Base-by-base conservation (phyloP, 176 grass and related monocot genomes). In the Lolium perenne region DNA sequence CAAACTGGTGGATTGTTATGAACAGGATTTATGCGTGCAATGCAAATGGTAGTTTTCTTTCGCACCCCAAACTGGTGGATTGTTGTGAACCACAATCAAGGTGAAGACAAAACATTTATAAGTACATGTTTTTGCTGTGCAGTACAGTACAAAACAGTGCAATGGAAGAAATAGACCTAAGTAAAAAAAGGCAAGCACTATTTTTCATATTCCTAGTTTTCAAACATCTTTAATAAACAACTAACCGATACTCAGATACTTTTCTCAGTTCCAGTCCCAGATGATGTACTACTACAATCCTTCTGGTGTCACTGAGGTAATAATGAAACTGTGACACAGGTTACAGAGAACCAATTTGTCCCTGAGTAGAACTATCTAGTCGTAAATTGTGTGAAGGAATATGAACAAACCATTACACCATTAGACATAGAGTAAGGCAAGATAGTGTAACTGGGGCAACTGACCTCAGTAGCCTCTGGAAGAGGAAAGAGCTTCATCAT, bases 391-490 rank as follows among this genome's bases (percentile, higher is more conserved):
- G 16, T 56, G 66, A 16, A 74, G 83, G 10, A 9, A 80, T 46
- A 32, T n/a, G n/a, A 77, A 22, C 40, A 57, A 71, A 64, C 22
- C 61, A 55, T 67, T 66, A 16, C 20, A 54, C 35, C 3, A 22
- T 14, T 46, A 77, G 21, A 71, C 12, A 65, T 64, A 66, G 5
- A 75, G 9, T 49, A 60, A 13, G 48, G 63, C 46, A 74, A 53
- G 18, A 68, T 55, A 80, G 11, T 57, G 41, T 23, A 84, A 83
- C 60, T 32, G 40, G 50, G 43, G 6, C 17, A 89, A 86, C 92
- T 83, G 18, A 93, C 88, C 92, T 93, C 75, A 76, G 53, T 66
- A 70, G 18, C 61, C 60, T 21, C 60, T 83, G 45, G 12, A 76
- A 64, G 71, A 7, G 51, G 72, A 86, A 68, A 48, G 29, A 47